Evolutionary conservation across 257 asterid species (phyloP).

Genomic region (Ehretia macrophylla): DNA sequence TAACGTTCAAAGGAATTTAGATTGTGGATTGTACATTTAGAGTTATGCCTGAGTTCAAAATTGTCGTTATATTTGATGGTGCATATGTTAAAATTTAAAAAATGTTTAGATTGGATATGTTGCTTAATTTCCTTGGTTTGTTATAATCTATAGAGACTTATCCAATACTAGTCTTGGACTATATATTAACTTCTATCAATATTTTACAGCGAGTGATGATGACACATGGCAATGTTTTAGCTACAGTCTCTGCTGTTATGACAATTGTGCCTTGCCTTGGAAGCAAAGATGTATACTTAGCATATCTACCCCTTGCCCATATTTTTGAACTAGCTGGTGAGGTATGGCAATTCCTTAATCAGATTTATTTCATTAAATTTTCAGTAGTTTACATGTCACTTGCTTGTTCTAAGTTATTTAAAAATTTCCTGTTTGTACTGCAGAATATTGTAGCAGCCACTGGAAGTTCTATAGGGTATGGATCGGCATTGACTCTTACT

Average conservation of each 20-base stretch:
- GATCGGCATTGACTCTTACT: conserved; percentile 89
- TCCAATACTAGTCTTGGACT: too few relatives aligned
- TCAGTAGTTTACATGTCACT: background rate
- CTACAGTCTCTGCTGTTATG: conserved; percentile 91
- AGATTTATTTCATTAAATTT: conserved; percentile 3
- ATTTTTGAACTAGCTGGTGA: conserved; percentile 96
- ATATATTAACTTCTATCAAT: too few relatives aligned
- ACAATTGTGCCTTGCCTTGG: conserved; percentile 79
- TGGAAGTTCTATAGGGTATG: conserved; percentile 94
- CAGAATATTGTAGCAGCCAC: conserved; percentile 69
- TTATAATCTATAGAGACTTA: too few relatives aligned
- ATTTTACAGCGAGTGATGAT: conserved; percentile 88
- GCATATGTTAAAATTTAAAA: too few relatives aligned
- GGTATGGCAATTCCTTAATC: conserved; percentile 35
- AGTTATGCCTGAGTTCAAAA: too few relatives aligned
- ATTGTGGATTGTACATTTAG: too few relatives aligned
- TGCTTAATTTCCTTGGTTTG: too few relatives aligned
- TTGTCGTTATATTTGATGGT: too few relatives aligned
- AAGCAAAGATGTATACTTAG: conserved; percentile 72
- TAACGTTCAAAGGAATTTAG: too few relatives aligned
- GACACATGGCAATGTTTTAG: conserved; percentile 89
- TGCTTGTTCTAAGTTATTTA: background rate
- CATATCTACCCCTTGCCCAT: conserved; percentile 92
- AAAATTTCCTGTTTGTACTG: conserved; percentile 15
- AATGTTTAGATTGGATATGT: too few relatives aligned